A percentile compares a stretch with the other conserved stretches of the same genome.
These are phyloP conservation scores for Picochlorum sp. DNA, from an alignment of 139 green algal species.

Conservation along the genomic window DNA sequence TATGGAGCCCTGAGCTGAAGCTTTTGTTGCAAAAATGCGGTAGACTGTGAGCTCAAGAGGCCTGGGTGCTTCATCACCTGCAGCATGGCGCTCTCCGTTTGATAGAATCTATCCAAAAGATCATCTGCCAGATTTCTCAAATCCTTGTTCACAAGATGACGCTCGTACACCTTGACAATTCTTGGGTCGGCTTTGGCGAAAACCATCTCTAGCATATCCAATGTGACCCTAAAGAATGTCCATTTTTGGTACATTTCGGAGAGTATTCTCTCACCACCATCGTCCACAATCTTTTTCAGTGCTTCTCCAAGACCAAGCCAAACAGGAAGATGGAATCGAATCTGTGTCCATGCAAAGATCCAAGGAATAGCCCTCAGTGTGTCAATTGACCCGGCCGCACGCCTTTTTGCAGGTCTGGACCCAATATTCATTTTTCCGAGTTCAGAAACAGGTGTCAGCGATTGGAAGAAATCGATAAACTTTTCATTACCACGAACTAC, in stretches of 20 bases:
- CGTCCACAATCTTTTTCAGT: constrained; percentile 50
- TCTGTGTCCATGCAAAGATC: constrained; percentile 99
- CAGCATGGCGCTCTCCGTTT: constrained; percentile 41
- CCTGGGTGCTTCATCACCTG: constrained; percentile 59
- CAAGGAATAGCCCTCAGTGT: constrained; percentile 95
- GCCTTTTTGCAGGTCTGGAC: constrained; percentile 60
- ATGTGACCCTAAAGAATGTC: constrained; percentile 93
- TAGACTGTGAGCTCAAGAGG: constrained; percentile 53
- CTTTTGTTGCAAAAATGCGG: constrained; percentile 65
- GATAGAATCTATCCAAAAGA: constrained; percentile 47
- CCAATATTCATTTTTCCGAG: constrained; percentile 96
- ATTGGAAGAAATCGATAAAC: constrained; percentile 88
- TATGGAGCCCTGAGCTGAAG: constrained; percentile 82
- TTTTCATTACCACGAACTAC: constrained; percentile 44
- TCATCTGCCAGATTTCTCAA: constrained; percentile 56
- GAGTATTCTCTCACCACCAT: constrained; percentile 41
- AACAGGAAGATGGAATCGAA: constrained; percentile 88
- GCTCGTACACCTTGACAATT: constrained; percentile 54
- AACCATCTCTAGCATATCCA: constrained; percentile 99
- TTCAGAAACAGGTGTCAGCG: constrained; percentile 86
- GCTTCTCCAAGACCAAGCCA: constrained; percentile 94
- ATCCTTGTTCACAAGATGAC: constrained; percentile 30
- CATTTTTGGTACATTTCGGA: constrained; percentile 91
- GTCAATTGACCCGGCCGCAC: constrained; percentile 77
- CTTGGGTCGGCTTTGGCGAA: constrained; percentile 89